Evolutionary conservation across 768 basidiomycete genomes (phyloP), one percentile per base, ranked within the genome.

Genomic region (Gyrodon lividus): DNA sequence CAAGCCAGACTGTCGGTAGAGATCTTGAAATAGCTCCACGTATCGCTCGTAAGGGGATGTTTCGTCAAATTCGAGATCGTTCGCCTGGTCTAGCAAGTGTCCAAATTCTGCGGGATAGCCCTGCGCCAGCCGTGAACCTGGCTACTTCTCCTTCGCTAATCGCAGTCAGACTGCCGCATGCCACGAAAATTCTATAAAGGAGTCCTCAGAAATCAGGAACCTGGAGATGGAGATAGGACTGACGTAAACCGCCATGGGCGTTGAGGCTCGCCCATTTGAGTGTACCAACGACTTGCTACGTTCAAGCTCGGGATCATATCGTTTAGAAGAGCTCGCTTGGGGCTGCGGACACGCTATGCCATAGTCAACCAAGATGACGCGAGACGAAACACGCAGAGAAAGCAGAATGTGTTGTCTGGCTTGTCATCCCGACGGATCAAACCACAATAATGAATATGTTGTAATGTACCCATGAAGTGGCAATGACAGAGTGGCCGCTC

Each of bases 391-490:
- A 22, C 50, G 49, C 24, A 58, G 57, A 26, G 59, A 56, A 33
- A 48, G 58, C 47, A 70, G 64, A 19, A 73, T 60, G 57, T 73
- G 72, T n/a, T n/a, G 4, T 59, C 64, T 8, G 70, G 70, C 41
- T 71, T 70, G 54, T 73, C 67, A 50, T 72, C 71, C 26, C 72
- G 64, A 59, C 72, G 71, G 24, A 70, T 60, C 9, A 72, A 65
- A 17, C 61, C 62, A n/a, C 20, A 20, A 6, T 37, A 44, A 10
- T 45, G 43, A 4, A 51, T 28, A n/a, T 39, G 43, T 13, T 44
- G 20, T n/a, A n/a, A n/a, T n/a, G n/a, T 69, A 69, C 14, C 59
- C 70, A 59, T 64, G 61, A 37, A 19, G 31, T 41, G 9, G 70
- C 70, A 42, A 72, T 70, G 6, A 66, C 62, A 8, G 57, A 48